These are phyloP conservation scores for Phytomonas serpens DNA, from an alignment of 208 protist species.

Conservation along the genomic window DNA sequence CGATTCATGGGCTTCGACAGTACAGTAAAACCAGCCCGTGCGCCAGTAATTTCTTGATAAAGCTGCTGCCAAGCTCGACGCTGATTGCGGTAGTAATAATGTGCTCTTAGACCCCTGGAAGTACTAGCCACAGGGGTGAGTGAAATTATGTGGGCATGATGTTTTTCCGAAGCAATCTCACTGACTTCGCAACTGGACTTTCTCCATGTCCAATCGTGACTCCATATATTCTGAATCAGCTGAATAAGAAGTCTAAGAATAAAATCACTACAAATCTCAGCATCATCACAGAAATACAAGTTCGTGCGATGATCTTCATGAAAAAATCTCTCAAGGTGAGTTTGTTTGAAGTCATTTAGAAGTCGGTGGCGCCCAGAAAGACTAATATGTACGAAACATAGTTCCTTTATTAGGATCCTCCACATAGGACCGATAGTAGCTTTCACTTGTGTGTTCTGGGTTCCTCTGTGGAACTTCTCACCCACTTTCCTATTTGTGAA, in stretches of 20 bases:
- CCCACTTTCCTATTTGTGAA: not conserved
- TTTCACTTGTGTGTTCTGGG: not conserved
- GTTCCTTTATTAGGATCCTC: not conserved
- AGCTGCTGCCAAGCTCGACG: not conserved
- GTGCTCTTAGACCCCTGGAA: not conserved
- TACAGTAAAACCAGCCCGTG: not conserved
- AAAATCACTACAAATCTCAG: not conserved
- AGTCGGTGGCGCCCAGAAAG: not conserved
- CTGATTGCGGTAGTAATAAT: conserved; percentile 1
- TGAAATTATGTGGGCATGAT: not conserved
- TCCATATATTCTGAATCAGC: not conserved
- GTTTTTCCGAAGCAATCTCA: not conserved
- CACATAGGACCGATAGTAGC: not conserved
- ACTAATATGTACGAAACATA: not conserved
- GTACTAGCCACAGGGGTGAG: not conserved
- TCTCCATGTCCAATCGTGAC: not conserved
- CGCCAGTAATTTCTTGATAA: not conserved
- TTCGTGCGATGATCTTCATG: not conserved
- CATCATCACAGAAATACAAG: not conserved
- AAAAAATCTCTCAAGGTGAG: not conserved
- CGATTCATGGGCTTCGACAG: not conserved
- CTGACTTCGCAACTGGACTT: not conserved
- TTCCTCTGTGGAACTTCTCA: not conserved
- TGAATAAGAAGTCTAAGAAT: not conserved
- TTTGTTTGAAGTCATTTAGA: not conserved